Evolutionary conservation across 768 basidiomycete genomes (phyloP).

Genomic region (Panaeolus cyanescens): DNA sequence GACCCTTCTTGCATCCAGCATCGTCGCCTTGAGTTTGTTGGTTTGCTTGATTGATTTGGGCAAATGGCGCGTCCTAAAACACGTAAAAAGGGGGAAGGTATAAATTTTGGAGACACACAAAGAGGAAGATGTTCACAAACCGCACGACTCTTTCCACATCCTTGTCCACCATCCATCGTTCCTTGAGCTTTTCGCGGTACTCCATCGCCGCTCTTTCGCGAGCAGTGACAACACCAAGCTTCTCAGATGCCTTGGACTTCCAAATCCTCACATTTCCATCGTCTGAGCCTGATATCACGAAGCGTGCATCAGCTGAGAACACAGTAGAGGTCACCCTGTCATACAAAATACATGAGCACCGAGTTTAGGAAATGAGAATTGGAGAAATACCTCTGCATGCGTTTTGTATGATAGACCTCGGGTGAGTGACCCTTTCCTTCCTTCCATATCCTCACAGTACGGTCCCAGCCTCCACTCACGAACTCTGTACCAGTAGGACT

Average conservation of each 20-base stretch:
- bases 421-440: constrained; percentile 78
- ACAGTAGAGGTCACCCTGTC: constrained; percentile 61
- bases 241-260: constrained; percentile 93
- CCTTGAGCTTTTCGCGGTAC: constrained; percentile 85
- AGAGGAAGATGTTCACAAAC: constrained; percentile 31
- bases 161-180: constrained; percentile 85
- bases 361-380: background rate
- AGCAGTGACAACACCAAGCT: constrained; percentile 87
- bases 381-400: constrained; percentile 86
- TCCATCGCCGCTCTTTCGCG: constrained; percentile 91
- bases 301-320: constrained; percentile 90
- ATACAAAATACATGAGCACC: background rate
- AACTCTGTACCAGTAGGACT: constrained; percentile 94
- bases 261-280: constrained; percentile 95
- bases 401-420: constrained; percentile 97
- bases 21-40: constrained; percentile 84
- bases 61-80: constrained; percentile 70
- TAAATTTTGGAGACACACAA: background rate
- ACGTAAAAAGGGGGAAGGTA: background rate
- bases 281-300: constrained; percentile 88
- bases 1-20: constrained; percentile 86
- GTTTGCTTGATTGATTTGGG: constrained; percentile 93
- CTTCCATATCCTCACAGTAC: constrained; percentile 92
- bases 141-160: constrained; percentile 82
- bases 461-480: constrained; percentile 96